Evolutionary conservation across 2,329 filamentous ascomycete genomes (phyloP), one percentile per base, ranked within the genome.

Genomic region (Xylariales sp.): DNA sequence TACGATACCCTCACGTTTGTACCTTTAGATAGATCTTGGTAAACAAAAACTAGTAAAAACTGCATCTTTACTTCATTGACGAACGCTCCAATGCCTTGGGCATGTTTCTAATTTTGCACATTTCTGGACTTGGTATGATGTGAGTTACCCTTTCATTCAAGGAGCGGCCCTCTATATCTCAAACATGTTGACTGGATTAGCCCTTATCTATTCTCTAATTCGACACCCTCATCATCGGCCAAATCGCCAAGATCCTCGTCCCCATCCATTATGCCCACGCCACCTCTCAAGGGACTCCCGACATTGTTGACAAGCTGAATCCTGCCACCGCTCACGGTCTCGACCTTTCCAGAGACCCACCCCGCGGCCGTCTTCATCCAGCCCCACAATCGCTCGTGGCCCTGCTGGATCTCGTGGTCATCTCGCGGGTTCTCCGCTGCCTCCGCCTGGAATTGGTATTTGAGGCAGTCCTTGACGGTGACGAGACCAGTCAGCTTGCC

Each of bases 361-460:
- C 60, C 63, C 0, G 71, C 77, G 1, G 69, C 65, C 11, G 57
- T 61, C 38, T 65, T 69, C 28, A 87, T 67, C 6, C 74, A 45
- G 5, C 56, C 64, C 83, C 84, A 88, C 2, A 89, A 57, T 46
- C 69, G 69, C 53, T 86, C 84, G 54, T 88, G 78, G 4, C 69
- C 65, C 42, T 78, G 74, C 23, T 69, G 61, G 38, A 78, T 60
- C 18, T 67, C 62, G 30, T 73, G 66, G 40, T 83, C 78, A 21
- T 79, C 73, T 41, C 76, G 74, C 4, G 78, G 78, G 51, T 87
- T 82, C 62, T 93, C 89, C 29, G 85, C 80, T 7, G 87, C 87
- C 61, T 98, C 93, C 1, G 86, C 88, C 67, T 93, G 94, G 76
- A 97, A 95, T 61, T 98, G 91, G 55, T 95, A 97, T 59, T 93